phyloP scores from a whole-genome alignment of 2,329 filamentous ascomycete genomes.

The Sarocladium brachiariae region DNA sequence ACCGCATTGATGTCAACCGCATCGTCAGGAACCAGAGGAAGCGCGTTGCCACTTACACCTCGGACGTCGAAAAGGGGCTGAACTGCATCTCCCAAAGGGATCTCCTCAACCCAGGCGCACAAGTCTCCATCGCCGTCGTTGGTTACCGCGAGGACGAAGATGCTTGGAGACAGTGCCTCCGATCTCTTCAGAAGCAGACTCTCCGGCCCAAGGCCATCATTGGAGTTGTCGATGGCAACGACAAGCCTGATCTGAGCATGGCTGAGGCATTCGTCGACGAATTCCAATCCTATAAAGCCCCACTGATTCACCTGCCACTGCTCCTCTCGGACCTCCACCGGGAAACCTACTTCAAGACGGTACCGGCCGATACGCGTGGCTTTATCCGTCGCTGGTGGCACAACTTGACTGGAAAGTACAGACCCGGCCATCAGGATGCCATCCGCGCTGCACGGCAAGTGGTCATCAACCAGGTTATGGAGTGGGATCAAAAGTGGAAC shows the following conservation, averaged over 20 bases:
- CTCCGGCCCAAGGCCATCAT: constrained; percentile 12
- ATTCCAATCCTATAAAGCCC: constrained; percentile 11
- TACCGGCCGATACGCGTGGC: constrained; percentile 9
- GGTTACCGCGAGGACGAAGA: constrained; percentile 14
- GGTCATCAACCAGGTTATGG: constrained; percentile 11
- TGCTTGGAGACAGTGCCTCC: constrained; percentile 13
- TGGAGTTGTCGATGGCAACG: constrained; percentile 14
- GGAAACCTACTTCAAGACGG: constrained; percentile 11
- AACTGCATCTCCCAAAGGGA: neutral
- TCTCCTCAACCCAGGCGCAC: constrained; percentile 11
- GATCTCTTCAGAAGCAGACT: constrained; percentile 12
- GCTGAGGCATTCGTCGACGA: constrained; percentile 12
- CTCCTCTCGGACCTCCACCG: constrained; percentile 13
- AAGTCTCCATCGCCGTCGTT: constrained; percentile 13
- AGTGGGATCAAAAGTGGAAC: constrained; percentile 13
- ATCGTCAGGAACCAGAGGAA: constrained; percentile 10
- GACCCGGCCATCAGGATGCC: constrained; percentile 11
- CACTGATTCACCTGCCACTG: constrained; percentile 13
- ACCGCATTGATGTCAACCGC: constrained; percentile 12
- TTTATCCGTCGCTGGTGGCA: constrained; percentile 11
- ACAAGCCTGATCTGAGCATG: constrained; percentile 13
- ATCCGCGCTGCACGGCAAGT: constrained; percentile 6
- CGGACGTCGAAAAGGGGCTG: constrained; percentile 9
- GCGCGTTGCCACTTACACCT: constrained; percentile 6
- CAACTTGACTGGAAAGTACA: constrained; percentile 10